These are phyloP conservation scores for Rhododendron simsii DNA, from an alignment of 148 eudicot species.

Conservation along the genomic window DNA sequence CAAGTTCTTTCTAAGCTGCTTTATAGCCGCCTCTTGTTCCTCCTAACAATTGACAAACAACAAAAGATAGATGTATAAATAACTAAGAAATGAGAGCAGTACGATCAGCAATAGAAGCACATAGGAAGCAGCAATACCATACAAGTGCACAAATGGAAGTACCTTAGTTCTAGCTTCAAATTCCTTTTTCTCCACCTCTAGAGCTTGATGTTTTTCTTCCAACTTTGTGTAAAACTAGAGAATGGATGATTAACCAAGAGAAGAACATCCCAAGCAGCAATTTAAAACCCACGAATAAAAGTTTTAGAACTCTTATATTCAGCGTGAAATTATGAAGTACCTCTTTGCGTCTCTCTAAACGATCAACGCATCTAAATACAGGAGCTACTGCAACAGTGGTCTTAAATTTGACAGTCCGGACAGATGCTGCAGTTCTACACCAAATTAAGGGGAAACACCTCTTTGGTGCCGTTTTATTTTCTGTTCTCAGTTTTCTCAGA, in stretches of 20 bases:
- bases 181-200: conserved; percentile 77
- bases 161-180: conserved; percentile 89
- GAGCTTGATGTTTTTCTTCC: conserved; percentile 80
- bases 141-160: conserved; percentile 6
- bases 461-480: neutral
- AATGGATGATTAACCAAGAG: neutral
- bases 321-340: conserved; percentile 29
- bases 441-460: conserved; percentile 39
- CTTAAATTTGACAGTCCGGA: conserved; percentile 54
- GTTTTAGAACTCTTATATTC: neutral
- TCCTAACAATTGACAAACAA: conserved; percentile 43
- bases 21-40: conserved; percentile 75
- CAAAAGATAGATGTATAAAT: neutral
- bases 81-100: neutral
- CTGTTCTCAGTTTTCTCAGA: neutral
- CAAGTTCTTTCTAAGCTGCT: conserved; percentile 80
- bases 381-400: conserved; percentile 85
- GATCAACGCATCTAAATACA: conserved; percentile 44
- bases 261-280: neutral
- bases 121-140: neutral
- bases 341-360: conserved; percentile 77
- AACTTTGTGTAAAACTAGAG: conserved; percentile 70
- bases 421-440: conserved; percentile 58
- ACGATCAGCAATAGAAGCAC: conserved; percentile 1
- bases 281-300: neutral